Evolutionary conservation across 2,329 filamentous ascomycete genomes (phyloP).

Genomic region (Cladosporium sp.): DNA sequence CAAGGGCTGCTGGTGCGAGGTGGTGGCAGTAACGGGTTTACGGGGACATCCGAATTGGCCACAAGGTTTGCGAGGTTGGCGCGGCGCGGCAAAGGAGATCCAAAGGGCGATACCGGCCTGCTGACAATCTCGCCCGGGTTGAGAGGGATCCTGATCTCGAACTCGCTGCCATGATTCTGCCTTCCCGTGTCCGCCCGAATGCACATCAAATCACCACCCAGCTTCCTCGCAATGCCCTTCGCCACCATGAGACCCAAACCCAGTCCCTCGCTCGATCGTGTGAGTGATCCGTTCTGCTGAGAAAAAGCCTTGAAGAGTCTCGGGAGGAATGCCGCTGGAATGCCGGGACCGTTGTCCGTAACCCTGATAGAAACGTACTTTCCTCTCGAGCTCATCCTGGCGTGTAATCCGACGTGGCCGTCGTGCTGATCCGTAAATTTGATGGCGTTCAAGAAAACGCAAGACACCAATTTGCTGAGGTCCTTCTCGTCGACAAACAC

Average conservation of each 20-base stretch:
- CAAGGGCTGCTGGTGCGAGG: conserved; percentile 18
- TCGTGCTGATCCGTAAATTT: conserved; percentile 58
- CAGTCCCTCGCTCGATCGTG: conserved; percentile 60
- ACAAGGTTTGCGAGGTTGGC: conserved; percentile 5
- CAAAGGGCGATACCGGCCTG: conserved; percentile 46
- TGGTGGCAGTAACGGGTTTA: neutral
- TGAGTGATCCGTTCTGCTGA: conserved; percentile 61
- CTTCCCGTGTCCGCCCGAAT: conserved; percentile 57
- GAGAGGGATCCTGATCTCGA: conserved; percentile 60
- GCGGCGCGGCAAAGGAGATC: conserved; percentile 36
- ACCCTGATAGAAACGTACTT: conserved; percentile 57
- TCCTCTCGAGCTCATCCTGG: conserved; percentile 41
- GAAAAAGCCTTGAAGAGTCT: conserved; percentile 65
- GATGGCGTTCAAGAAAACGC: conserved; percentile 59
- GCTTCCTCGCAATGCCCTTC: conserved; percentile 61
- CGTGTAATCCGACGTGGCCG: conserved; percentile 53
- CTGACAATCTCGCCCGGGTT: conserved; percentile 46
- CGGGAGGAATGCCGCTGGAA: conserved; percentile 59
- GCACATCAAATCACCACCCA: conserved; percentile 62
- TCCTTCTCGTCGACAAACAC: conserved; percentile 58
- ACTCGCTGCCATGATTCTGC: conserved; percentile 57
- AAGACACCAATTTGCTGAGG: conserved; percentile 57
- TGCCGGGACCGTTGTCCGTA: conserved; percentile 62
- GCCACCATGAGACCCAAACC: conserved; percentile 66
- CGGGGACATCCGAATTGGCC: neutral